Evolutionary conservation across 176 grass and related monocot species (phyloP), one percentile per base, ranked within the genome.

Genomic region (Avena eriantha): DNA sequence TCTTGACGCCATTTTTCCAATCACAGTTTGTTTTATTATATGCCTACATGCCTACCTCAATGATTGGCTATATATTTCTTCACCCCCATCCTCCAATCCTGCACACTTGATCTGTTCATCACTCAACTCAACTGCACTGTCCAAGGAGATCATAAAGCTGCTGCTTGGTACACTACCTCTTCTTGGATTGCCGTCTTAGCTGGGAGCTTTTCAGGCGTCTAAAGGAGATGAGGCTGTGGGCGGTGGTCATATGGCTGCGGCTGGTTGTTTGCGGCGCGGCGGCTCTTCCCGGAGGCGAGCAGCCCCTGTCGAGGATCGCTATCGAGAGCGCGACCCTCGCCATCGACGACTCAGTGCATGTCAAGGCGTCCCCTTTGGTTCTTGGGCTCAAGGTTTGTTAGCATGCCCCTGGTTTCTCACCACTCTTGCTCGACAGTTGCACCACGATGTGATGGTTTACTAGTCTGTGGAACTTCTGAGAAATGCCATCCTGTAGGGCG

Each of bases 301-400:
- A 93, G 45, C 94, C 83, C 45, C 74, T 90, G 35, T 90, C 82
- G 3, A 91, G 87, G 80, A 91, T 94, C 17, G 87, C 84, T 5
- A 87, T 94, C 43, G 84, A 87, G 39, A 94, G 80, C 19, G 76
- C 84, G 46, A 73, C 48, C 17, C 72, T 87, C 19, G 81, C 77
- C 31, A 24, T 81, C 23, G 1, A 82, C 22, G 70, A 79, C 55
- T 82, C 87, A 2, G 92, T 90, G 36, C 66, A 84, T 74, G 82
- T 94, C 69, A 91, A 59, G 54, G 89, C 78, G 31, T 94, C 80
- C 45, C 92, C 92, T 41, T 54, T 85, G 47, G 64, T 94, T 71
- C 87, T 94, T 61, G 92, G 92, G 3, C 77, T 91, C 64, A 83
- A 95, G 85, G 93, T 95, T n/a, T 16, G 92, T 92, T 23, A 24